Percentiles rank a stretch among this genome's conserved stretches.
Conservation (phyloP, 2,329 filamentous ascomycete species). For the Ophiocordyceps polyrhachis-furcata region DNA sequence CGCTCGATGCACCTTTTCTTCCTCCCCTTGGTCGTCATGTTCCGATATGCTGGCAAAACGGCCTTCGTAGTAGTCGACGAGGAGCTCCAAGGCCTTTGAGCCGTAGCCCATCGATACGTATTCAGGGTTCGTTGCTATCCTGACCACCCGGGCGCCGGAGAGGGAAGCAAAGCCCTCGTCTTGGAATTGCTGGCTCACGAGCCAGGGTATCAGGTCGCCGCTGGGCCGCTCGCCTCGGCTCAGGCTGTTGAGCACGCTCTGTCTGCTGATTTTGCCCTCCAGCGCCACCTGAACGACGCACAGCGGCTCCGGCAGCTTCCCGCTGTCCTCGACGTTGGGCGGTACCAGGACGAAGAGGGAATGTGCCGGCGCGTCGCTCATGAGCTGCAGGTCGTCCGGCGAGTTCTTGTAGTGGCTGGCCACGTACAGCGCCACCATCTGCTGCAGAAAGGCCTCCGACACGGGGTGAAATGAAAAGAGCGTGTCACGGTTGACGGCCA, state of each 20-base stretch:
- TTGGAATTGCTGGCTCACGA: slow-evolving; percentile 95
- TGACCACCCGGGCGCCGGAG: slow-evolving; percentile 78
- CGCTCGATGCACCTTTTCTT: slow-evolving; percentile 54
- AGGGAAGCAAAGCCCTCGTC: slow-evolving; percentile 90
- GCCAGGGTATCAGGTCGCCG: slow-evolving; percentile 91
- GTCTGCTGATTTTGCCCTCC: slow-evolving; percentile 84
- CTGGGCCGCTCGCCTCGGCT: slow-evolving; percentile 76
- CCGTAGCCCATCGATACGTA: slow-evolving; percentile 90
- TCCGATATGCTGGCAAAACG: slow-evolving; percentile 78
- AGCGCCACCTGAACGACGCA: slow-evolving; percentile 89
- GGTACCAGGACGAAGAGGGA: slow-evolving; percentile 89
- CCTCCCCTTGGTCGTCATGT: slow-evolving; percentile 31
- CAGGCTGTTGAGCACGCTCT: slow-evolving; percentile 79
- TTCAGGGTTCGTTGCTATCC: slow-evolving; percentile 92
- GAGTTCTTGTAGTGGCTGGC: slow-evolving; percentile 97
- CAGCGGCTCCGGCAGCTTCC: slow-evolving; percentile 74
- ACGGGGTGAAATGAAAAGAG: slow-evolving; percentile 96
- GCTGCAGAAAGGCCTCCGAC: slow-evolving; percentile 90
- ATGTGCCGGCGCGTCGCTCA: slow-evolving; percentile 94
- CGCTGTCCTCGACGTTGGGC: slow-evolving; percentile 58
- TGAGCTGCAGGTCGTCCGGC: slow-evolving; percentile 91
- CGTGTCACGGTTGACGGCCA: slow-evolving; percentile 90
- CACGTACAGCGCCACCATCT: slow-evolving; percentile 96
- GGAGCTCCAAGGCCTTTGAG: slow-evolving; percentile 66
- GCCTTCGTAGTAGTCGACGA: slow-evolving; percentile 86